These are phyloP conservation scores for Dissophora globulifera DNA, from an alignment of 192 early-diverging fungal genomes.

Conservation along the genomic window DNA sequence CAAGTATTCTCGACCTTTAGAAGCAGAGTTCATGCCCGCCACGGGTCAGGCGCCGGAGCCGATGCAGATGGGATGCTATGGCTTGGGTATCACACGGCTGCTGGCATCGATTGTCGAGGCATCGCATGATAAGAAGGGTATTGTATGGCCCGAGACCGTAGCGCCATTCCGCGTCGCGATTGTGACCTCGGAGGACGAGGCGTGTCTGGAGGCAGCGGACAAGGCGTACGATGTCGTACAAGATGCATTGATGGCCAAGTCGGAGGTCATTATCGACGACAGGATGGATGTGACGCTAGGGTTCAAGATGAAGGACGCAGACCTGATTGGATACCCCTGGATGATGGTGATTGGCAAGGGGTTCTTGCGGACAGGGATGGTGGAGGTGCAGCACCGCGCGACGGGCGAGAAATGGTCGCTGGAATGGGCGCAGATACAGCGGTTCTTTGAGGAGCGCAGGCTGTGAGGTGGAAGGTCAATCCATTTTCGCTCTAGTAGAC, in stretches of 20 bases:
- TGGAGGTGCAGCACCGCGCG: constrained; percentile 63
- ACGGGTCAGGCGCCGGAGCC: constrained; percentile 40
- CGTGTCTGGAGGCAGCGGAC: constrained; percentile 25
- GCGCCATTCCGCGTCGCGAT: constrained; percentile 81
- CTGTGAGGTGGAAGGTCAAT: not conserved
- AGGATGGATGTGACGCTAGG: constrained; percentile 72
- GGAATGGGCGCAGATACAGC: constrained; percentile 24
- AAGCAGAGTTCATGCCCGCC: constrained; percentile 61
- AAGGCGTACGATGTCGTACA: constrained; percentile 61
- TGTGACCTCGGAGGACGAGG: constrained; percentile 66
- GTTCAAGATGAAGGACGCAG: constrained; percentile 84
- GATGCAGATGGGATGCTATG: constrained; percentile 93
- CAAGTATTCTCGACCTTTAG: constrained; percentile 81
- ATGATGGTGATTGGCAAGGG: constrained; percentile 80
- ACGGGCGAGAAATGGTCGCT: constrained; percentile 49
- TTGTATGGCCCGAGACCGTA: constrained; percentile 84
- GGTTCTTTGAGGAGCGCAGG: constrained; percentile 26
- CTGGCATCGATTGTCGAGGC: constrained; percentile 82
- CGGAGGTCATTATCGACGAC: constrained; percentile 76
- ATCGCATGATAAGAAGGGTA: constrained; percentile 69
- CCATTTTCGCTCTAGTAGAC: too few species aligned
- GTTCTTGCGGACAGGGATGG: constrained; percentile 53
- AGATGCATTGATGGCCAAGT: constrained; percentile 21
- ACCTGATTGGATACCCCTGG: constrained; percentile 84
- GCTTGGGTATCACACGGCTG: constrained; percentile 87